Percentiles rank a stretch among this genome's conserved stretches.
Evolutionary conservation across 1,284 basidiomycete species (phyloP).

Genomic region (Trametes hirsuta): DNA sequence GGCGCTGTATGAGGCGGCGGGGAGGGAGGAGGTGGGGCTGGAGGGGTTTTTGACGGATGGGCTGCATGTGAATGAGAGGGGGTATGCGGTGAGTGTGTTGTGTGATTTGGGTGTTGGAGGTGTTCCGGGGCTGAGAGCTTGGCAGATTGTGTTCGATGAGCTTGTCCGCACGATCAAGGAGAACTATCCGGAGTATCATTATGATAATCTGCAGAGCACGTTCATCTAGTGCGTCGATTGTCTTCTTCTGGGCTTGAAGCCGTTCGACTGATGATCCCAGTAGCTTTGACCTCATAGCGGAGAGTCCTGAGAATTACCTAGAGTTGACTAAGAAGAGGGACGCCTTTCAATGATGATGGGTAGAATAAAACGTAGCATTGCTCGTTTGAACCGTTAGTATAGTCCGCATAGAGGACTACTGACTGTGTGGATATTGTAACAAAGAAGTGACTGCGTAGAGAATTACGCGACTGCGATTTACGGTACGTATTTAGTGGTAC

Average conservation of each 20-base stretch:
- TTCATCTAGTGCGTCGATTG: conserved; percentile 39
- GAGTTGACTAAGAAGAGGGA: conserved; percentile 22
- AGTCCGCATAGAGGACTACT: too few relatives aligned
- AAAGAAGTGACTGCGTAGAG: too few relatives aligned
- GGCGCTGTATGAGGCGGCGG: conserved; percentile 66
- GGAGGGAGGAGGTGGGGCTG: conserved; percentile 54
- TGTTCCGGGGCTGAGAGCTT: conserved; percentile 17
- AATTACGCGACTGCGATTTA: too few relatives aligned
- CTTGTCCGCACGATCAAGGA: conserved; percentile 60
- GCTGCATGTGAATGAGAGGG: conserved; percentile 73
- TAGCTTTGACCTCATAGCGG: conserved; percentile 22
- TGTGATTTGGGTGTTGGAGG: conserved; percentile 56
- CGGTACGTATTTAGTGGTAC: too few relatives aligned
- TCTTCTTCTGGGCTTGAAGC: background rate
- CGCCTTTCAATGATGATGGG: conserved; percentile 4
- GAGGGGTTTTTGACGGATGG: conserved; percentile 69
- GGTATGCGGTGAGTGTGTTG: conserved; percentile 70
- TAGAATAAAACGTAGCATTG: background rate
- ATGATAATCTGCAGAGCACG: conserved; percentile 54
- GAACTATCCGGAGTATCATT: conserved; percentile 71
- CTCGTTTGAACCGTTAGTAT: too few relatives aligned
- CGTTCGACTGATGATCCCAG: background rate
- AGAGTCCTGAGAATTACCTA: conserved; percentile 13
- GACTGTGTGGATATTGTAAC: too few relatives aligned
- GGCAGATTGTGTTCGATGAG: conserved; percentile 68